Evolutionary conservation across 2,329 filamentous ascomycete species (phyloP).

Genomic region (Metarhizium robertsii): DNA sequence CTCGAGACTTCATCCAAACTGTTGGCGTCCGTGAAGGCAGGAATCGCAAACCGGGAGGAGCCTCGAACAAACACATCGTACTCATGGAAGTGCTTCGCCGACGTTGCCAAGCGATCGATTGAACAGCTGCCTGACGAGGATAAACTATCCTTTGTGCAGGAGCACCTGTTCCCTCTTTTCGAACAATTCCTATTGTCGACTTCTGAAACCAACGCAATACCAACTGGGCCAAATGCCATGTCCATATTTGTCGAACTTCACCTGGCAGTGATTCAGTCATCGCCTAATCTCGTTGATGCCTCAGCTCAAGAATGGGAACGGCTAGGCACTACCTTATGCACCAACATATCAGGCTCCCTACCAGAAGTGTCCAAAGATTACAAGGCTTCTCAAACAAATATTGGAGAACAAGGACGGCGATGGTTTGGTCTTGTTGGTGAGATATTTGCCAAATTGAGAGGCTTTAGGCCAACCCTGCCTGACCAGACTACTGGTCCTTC

Average conservation of each 20-base stretch:
- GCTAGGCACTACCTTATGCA: slow-evolving; percentile 52
- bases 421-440: slow-evolving; percentile 53
- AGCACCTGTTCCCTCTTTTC: slow-evolving; percentile 44
- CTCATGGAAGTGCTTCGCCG: slow-evolving; percentile 70
- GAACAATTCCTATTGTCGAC: slow-evolving; percentile 43
- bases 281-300: slow-evolving; percentile 34
- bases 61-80: slow-evolving; percentile 54
- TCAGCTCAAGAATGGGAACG: slow-evolving; percentile 52
- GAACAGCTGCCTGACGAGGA: slow-evolving; percentile 34
- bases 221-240: slow-evolving; percentile 24
- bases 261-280: slow-evolving; percentile 30
- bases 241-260: slow-evolving; percentile 38
- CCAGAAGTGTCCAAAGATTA: slow-evolving; percentile 77
- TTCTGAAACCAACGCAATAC: slow-evolving; percentile 25
- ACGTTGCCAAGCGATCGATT: slow-evolving; percentile 47
- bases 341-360: slow-evolving; percentile 62
- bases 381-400: slow-evolving; percentile 57
- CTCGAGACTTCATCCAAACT: slow-evolving; percentile 49
- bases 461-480: slow-evolving; percentile 11
- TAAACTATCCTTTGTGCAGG: slow-evolving; percentile 34
- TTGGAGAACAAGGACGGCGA: slow-evolving; percentile 57
- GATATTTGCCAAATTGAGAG: slow-evolving; percentile 27
- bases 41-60: slow-evolving; percentile 68
- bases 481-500: slow-evolving; percentile 23
- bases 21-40: slow-evolving; percentile 57